Base-by-base conservation (phyloP, 1,284 basidiomycete genomes). In the Caloboletus inedulis region DNA sequence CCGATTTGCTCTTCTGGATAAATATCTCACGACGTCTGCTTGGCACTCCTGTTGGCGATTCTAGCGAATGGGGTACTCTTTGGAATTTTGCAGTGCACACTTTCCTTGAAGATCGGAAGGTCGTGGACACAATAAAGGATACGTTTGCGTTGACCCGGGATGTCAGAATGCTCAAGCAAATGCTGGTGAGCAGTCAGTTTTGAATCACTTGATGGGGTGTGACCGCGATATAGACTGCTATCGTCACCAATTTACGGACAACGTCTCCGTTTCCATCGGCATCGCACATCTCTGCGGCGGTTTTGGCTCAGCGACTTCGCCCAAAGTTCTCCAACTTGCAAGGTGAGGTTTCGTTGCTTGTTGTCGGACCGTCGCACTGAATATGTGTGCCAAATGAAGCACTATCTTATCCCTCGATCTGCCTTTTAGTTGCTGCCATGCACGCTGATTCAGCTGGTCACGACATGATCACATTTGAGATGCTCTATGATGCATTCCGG, bases 391-490 rank as follows among this genome's bases (percentile, higher is more conserved):
- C 47, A 13, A 27, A 29, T 48, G 23, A 58, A 90, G 88, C 73
- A 43, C 63, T 90, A 16, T 72, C 84, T 3, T 91, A 91, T 63
- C 87, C 89, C 10, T 75, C 78, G 0, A 68, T 89, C n/a, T 88
- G 86, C 63, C 74, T 92, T 25, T 76, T 91, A 34, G 82, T 91
- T 45, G 85, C 89, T 23, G 78, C 81, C 2, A 71, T 78, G 54
- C 89, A 90, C 59, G 73, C 77, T 8, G 72, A 80, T 35, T 82
- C 80, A 2, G 76, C 77, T 12, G 89, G 89, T 0, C 87, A 91
- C 55, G 77, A 83, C 23, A 65, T 65, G 7, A 79, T 90, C 64
- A 91, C 84, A 3, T 92, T 91, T 63, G 89, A 90, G 64, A 87
- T 90, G 84, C 74, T 92, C 4, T 73, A 84, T 56, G 84, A 88